A percentile compares a stretch with the other conserved stretches of the same genome.
Conservation (phyloP, 371 early-diverging fungal genomes). For the Lichtheimia ornata region DNA sequence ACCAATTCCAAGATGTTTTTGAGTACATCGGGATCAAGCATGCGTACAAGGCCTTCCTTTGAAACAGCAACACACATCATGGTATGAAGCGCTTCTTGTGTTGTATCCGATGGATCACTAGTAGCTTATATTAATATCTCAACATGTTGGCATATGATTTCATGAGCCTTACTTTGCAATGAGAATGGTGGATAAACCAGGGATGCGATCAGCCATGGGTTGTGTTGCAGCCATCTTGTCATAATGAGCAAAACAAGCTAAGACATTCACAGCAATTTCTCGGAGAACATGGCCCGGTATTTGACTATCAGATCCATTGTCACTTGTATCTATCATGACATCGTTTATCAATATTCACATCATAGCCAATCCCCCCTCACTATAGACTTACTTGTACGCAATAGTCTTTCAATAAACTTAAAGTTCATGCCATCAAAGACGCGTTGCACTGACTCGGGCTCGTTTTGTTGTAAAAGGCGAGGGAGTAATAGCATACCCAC, state of each 20-base stretch:
- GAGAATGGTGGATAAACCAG: slow-evolving; percentile 39
- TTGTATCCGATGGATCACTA: slow-evolving; percentile 34
- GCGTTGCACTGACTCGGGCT: slow-evolving; percentile 29
- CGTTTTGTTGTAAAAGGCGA: slow-evolving; percentile 42
- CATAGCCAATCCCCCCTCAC: too few species aligned
- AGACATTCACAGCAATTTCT: slow-evolving; percentile 50
- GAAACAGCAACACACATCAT: slow-evolving; percentile 30
- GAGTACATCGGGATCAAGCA: slow-evolving; percentile 44
- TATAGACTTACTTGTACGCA: slow-evolving; percentile 37
- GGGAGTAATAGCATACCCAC: slow-evolving; percentile 57
- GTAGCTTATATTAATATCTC: not conserved
- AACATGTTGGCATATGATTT: not conserved
- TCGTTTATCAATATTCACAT: too few species aligned
- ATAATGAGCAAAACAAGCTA: slow-evolving; percentile 45
- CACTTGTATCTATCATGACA: too few species aligned
- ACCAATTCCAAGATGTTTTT: slow-evolving; percentile 32
- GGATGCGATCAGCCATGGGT: slow-evolving; percentile 42
- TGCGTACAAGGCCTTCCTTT: slow-evolving; percentile 40
- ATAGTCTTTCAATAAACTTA: slow-evolving; percentile 47
- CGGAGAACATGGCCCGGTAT: slow-evolving; percentile 41
- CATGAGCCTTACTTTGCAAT: slow-evolving; percentile 25
- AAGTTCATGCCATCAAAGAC: slow-evolving; percentile 56
- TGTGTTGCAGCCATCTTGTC: slow-evolving; percentile 28
- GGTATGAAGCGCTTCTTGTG: slow-evolving; percentile 37
- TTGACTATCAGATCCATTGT: slow-evolving; percentile 23